Evolutionary conservation across 495 filamentous ascomycete species (phyloP), one percentile per base, ranked within the genome.

Genomic region (Penicillium verhagenii): DNA sequence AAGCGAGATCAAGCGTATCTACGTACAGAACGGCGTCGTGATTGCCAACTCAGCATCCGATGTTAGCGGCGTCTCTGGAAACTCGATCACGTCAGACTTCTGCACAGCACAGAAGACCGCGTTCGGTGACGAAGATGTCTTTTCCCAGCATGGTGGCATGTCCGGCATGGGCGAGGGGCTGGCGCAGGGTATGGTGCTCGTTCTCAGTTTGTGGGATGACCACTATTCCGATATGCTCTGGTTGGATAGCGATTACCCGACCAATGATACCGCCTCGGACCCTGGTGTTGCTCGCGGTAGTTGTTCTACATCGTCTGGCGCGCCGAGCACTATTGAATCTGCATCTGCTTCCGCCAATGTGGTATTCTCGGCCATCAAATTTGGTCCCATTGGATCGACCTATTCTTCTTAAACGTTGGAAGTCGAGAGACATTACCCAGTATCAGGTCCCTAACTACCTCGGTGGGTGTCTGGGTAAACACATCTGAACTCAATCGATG

Each of bases 181-280:
- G 25, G 68, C 61, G 13, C 38, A 74, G 6, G 82, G 80, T 52
- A 86, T 90, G 85, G 88, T 89, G 42, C 80, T 91, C n/a, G 86
- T 88, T 68, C 79, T 92, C 81, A 85, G 81, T 61, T 65, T 91
- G 65, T 91, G 88, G 88, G 86, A 90, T 65, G 88, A 91, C 74
- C 82, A 92, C 72, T 72, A 78, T 20, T 74, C 79, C 72, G 81
- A 89, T 76, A 93, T 92, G 90, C 79, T 88, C 60, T 93, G 90
- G 90, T 83, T 94, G 63, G 89, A 92, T 76, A 84, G 84, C 66
- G 80, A 74, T 71, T 91, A 85, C 77, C 90, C 89, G 4, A 71
- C 77, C 40, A 76, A 79, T 63, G 77, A 69, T 1, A 76, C 77
- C 14, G 70, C 79, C 37, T 75, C 76, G 53, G 63, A 61, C 10